A percentile compares a stretch with the other conserved stretches of the same genome.
These are phyloP conservation scores for Lophium mytilinum DNA, from an alignment of 495 filamentous ascomycete genomes.

Conservation along the genomic window DNA sequence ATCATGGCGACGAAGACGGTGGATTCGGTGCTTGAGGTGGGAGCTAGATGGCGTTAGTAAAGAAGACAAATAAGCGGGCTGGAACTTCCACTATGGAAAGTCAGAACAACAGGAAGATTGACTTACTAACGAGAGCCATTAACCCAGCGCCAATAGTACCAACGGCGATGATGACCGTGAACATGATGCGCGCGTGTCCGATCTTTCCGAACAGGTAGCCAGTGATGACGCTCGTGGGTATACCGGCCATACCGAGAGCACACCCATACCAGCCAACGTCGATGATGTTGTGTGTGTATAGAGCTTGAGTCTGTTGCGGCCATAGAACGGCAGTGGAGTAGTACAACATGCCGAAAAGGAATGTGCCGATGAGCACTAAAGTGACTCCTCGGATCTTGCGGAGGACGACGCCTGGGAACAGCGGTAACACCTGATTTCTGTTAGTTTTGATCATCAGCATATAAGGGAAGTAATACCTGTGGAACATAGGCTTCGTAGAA, in stretches of 20 bases:
- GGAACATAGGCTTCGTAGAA: slow-evolving; percentile 45
- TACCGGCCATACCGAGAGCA: neutral
- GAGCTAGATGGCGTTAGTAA: neutral
- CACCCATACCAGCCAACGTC: neutral
- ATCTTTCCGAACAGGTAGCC: neutral
- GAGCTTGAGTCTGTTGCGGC: neutral
- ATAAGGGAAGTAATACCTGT: neutral
- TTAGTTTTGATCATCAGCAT: neutral
- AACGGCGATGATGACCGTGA: neutral
- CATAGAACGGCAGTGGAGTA: neutral
- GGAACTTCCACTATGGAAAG: neutral
- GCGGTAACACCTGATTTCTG: neutral
- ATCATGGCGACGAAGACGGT: neutral
- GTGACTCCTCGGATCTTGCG: neutral
- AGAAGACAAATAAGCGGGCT: neutral
- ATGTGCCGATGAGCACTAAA: neutral
- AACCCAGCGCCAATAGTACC: neutral
- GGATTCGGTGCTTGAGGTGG: neutral
- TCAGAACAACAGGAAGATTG: neutral
- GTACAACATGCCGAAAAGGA: neutral
- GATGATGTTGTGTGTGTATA: neutral
- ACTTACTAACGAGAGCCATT: neutral
- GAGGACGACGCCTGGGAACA: neutral
- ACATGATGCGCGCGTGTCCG: neutral
- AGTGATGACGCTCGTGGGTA: neutral